Base-by-base conservation (phyloP, 805 yeast genomes). In the Maudiozyma barnettii region DNA sequence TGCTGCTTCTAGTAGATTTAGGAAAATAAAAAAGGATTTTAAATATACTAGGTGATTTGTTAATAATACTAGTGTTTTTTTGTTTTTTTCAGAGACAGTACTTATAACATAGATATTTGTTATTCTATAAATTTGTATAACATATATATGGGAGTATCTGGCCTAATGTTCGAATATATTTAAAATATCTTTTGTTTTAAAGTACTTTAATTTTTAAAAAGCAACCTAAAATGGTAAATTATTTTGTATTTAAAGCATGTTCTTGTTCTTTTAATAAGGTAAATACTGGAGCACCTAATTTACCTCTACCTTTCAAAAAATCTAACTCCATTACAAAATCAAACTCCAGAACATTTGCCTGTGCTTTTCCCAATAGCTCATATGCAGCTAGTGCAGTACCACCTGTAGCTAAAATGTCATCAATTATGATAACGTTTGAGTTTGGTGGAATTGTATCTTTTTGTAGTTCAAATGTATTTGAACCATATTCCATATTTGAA, bases 371-470 rank as follows among this genome's bases (percentile, higher is more conserved):
- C 46, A 87, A 84, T 53, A 93, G 75, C 61, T 86, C 82, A 48
- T 95, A 96, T 35, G 98, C 98, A 49, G 93, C 96, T 47, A 70
- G 69, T 20, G 98, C 98, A 55, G 95, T 83, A 33, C 98, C 98
- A 51, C 98, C 97, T 33, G 98, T 91, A 43, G 98, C 98, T 64
- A 91, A 83, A 59, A 93, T 88, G 62, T 93, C 98, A 67, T 91
- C 99, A 33, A 91, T 91, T 53, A 91, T 75, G 31, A 91, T 71
- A 30, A 93, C 93, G 48, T 76, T 84, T 41, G 95, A 77, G 33
- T 91, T 95, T 52, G 76, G 74, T 53, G 88, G 84, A 54, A 91
- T 79, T 30, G 91, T 78, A 45, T 77, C 91, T 52, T 74, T 72
- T 72, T 93, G 98, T 66, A 91, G 78, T 66, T 89, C 95, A 62